Evolutionary conservation across 179 eudicot genomes (phyloP).

Genomic region (Nepenthes alata): DNA sequence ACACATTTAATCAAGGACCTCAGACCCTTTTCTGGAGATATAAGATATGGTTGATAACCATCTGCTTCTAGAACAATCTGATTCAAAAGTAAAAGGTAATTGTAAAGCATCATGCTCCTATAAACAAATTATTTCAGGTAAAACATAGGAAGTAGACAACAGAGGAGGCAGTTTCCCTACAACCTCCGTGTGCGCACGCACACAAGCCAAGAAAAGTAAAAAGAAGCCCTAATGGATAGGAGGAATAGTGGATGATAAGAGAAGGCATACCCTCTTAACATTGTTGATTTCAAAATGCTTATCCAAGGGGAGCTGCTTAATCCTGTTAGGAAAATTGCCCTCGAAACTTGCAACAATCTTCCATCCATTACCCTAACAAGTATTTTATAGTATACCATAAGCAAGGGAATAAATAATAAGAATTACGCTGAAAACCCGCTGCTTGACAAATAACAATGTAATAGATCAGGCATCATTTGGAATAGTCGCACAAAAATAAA

Average conservation of each 20-base stretch:
- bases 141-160: background rate
- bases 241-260: background rate
- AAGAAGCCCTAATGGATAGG: background rate
- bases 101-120: background rate
- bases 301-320: conserved; percentile 95
- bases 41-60: conserved; percentile 99
- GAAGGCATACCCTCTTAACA: conserved; percentile 76
- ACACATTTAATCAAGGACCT: conserved; percentile 87
- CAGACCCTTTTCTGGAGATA: conserved; percentile 97
- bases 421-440: background rate
- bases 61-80: conserved; percentile 99
- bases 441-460: no score
- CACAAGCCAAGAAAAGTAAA: background rate
- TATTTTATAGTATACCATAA: conserved; percentile 1
- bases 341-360: conserved; percentile 98
- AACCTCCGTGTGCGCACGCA: background rate
- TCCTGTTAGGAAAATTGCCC: conserved; percentile 94
- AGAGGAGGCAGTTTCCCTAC: conserved; percentile 1
- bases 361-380: conserved; percentile 77
- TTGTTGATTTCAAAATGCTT: conserved; percentile 94
- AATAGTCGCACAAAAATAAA: background rate
- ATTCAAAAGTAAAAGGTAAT: background rate
- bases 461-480: background rate
- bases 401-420: background rate
- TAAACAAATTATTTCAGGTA: background rate